These are phyloP conservation scores for Saccharata proteae DNA, from an alignment of 2,329 filamentous ascomycete genomes.

Conservation along the genomic window DNA sequence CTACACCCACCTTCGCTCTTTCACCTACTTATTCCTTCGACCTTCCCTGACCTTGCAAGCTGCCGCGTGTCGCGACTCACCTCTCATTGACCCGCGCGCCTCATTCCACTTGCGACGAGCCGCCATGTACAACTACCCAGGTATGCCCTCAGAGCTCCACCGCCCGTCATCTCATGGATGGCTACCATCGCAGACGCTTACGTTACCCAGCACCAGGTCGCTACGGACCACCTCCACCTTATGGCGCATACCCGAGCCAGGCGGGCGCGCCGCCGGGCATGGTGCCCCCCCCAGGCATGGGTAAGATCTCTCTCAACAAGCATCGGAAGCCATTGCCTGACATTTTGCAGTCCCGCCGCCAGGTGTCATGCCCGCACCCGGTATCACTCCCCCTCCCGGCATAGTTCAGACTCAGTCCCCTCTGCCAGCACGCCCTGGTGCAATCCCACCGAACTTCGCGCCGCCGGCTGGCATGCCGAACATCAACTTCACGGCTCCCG, in stretches of 20 bases:
- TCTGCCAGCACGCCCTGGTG: constrained; percentile 68
- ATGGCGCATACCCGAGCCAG: constrained; percentile 55
- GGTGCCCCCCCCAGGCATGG: constrained; percentile 70
- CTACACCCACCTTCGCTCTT: too few relatives aligned
- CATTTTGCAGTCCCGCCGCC: constrained; percentile 54
- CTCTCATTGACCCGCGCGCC: too few relatives aligned
- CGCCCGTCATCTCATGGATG: constrained; percentile 3
- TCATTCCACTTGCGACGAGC: too few relatives aligned
- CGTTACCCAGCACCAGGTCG: constrained; percentile 34
- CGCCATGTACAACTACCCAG: constrained; percentile 25
- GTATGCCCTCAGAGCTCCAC: constrained; percentile 12
- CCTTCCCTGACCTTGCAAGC: too few relatives aligned
- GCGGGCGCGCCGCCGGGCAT: constrained; percentile 49
- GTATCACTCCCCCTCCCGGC: constrained; percentile 66
- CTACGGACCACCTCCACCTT: constrained; percentile 66
- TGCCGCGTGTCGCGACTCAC: too few relatives aligned
- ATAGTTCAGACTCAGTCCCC: constrained; percentile 62
- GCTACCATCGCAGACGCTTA: too few relatives aligned
- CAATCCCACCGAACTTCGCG: constrained; percentile 74
- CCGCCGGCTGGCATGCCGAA: constrained; percentile 85
- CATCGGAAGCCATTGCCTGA: background rate
- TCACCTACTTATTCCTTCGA: too few relatives aligned
- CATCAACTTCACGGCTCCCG: constrained; percentile 95
- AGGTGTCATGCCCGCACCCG: constrained; percentile 53
- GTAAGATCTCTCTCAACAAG: constrained; percentile 43